Evolutionary conservation across 345 rosid genomes (phyloP).

Genomic region (Eucalyptus cloeziana): DNA sequence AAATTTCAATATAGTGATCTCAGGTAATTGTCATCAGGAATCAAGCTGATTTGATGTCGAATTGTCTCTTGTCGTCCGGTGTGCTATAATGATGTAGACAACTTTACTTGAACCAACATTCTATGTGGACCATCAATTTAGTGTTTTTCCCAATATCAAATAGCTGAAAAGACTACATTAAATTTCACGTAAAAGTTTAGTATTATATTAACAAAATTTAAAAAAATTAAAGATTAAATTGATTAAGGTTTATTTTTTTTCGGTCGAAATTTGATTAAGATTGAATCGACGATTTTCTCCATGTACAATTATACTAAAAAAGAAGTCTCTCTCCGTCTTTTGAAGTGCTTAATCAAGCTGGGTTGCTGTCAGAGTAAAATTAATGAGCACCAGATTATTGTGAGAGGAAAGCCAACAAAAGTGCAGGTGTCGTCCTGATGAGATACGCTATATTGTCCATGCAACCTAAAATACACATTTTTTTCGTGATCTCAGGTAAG

Average conservation of each 20-base stretch:
- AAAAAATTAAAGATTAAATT: background rate
- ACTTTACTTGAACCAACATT: background rate
- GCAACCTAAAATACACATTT: background rate
- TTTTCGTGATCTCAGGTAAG: background rate
- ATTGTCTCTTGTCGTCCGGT: rapidly evolving
- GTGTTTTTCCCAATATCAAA: background rate
- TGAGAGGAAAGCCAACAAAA: background rate
- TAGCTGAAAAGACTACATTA: background rate
- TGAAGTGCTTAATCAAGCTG: background rate
- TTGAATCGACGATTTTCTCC: background rate
- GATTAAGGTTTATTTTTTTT: background rate
- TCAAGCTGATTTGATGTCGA: background rate
- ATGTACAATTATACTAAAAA: background rate
- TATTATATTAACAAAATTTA: background rate
- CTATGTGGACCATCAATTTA: background rate
- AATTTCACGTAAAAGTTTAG: background rate
- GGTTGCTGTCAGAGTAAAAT: background rate
- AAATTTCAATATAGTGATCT: background rate
- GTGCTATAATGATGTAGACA: background rate
- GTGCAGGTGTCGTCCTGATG: background rate
- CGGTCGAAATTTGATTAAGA: background rate
- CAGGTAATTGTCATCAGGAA: background rate
- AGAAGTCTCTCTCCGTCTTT: background rate
- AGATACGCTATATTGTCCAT: background rate
- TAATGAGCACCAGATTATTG: background rate